Percentiles rank a stretch among this genome's conserved stretches.
Conservation (phyloP, 2,329 filamentous ascomycete genomes). For the Emergomyces pasteurianus region DNA sequence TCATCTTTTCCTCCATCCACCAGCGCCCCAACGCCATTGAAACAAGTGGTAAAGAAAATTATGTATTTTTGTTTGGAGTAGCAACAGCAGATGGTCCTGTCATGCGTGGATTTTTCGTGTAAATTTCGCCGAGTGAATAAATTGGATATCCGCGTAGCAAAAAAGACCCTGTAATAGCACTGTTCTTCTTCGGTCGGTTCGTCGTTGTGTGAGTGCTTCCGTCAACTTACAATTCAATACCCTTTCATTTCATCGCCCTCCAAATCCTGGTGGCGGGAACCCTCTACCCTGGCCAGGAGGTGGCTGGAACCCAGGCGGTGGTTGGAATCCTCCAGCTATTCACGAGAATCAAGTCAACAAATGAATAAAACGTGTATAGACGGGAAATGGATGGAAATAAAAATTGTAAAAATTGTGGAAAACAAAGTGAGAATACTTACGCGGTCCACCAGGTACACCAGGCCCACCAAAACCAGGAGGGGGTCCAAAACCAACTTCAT, state of each 20-base stretch:
- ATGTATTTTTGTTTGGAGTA: neutral
- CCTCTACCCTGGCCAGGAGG: slow-evolving; percentile 46
- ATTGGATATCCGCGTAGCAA: neutral
- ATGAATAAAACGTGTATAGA: neutral
- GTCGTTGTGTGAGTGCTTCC: neutral
- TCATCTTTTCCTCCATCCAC: slow-evolving; percentile 21
- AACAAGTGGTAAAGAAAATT: slow-evolving; percentile 21
- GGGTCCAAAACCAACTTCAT: slow-evolving; percentile 35
- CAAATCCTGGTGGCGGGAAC: slow-evolving; percentile 41
- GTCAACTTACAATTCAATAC: neutral
- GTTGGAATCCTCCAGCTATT: slow-evolving; percentile 42
- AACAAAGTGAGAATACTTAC: slow-evolving; percentile 24
- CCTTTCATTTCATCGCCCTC: slow-evolving; percentile 25
- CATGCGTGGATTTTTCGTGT: slow-evolving; percentile 7
- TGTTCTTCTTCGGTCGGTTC: neutral
- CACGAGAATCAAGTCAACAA: slow-evolving; percentile 27
- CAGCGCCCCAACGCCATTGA: slow-evolving; percentile 32
- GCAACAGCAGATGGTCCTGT: slow-evolving; percentile 1
- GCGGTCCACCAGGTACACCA: slow-evolving; percentile 28
- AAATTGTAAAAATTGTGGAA: slow-evolving; percentile 2
- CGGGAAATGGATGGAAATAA: slow-evolving; percentile 6
- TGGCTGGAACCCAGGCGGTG: slow-evolving; percentile 63
- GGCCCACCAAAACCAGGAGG: slow-evolving; percentile 36
- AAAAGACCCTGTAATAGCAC: neutral
- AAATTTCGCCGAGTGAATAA: neutral